Evolutionary conservation across 78 protist species (phyloP).

Genomic region (slime mould (Dictyostelium discoideum)): dicty_2.7 NC_007088.5:6376501-6377000

Average conservation of each 20-base stretch:
- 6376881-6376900: conserved; percentile 58
- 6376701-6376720: conserved; percentile 23
- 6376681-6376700: background rate
- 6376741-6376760: background rate
- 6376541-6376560: no score
- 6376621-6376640: background rate
- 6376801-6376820: conserved; percentile 30
- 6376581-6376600: no score
- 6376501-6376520: no score
- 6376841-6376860: background rate
- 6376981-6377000: background rate
- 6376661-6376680: background rate
- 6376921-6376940: conserved; percentile 1
- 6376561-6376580: no score
- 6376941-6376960: background rate
- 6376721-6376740: conserved; percentile 37
- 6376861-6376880: conserved; percentile 1
- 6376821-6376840: background rate
- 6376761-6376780: conserved; percentile 2
- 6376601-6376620: background rate
- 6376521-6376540: no score
- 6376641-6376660: background rate
- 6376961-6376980: background rate
- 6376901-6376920: conserved; percentile 28
- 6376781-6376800: background rate